Percentiles rank a stretch among this genome's conserved stretches.
phyloP scores from a whole-genome alignment of 352 stramenopile species.

The Halophytophthora batemanensis region DNA sequence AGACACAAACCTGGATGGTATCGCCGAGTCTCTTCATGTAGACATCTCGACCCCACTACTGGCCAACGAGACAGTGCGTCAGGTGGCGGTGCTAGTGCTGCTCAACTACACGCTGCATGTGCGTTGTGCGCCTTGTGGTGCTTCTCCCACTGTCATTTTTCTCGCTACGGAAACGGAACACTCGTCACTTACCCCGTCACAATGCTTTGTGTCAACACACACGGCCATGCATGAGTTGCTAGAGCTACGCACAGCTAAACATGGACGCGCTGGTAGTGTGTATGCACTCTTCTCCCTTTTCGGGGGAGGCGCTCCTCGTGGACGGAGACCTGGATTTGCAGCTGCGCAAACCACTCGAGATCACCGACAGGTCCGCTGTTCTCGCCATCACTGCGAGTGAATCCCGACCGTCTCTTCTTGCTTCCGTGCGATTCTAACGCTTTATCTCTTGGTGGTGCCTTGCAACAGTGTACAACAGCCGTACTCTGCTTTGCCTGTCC shows the following conservation, averaged over 20 bases:
- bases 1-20: slow-evolving; percentile 49
- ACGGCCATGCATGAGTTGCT: not conserved
- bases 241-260: slow-evolving; percentile 47
- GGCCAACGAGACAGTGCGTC: slow-evolving; percentile 43
- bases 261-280: slow-evolving; percentile 60
- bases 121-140: too few relatives aligned
- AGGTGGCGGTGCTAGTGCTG: slow-evolving; percentile 43
- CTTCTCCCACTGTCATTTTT: not conserved
- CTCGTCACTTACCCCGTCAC: not conserved
- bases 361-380: slow-evolving; percentile 37
- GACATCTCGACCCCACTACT: slow-evolving; percentile 42
- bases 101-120: slow-evolving; percentile 64
- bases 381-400: not conserved
- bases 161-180: not conserved
- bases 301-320: slow-evolving; percentile 31
- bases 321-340: slow-evolving; percentile 64
- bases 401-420: not conserved
- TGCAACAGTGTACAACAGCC: slow-evolving; percentile 29
- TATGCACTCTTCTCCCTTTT: slow-evolving; percentile 34
- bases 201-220: not conserved
- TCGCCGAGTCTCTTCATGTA: slow-evolving; percentile 54
- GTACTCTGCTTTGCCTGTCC: slow-evolving; percentile 30
- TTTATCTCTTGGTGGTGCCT: too few relatives aligned
- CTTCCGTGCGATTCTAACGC: not conserved
- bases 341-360: slow-evolving; percentile 40